Evolutionary conservation across 2,329 filamentous ascomycete genomes (phyloP), one percentile per base, ranked within the genome.

Genomic region (Fusarium penzigii): DNA sequence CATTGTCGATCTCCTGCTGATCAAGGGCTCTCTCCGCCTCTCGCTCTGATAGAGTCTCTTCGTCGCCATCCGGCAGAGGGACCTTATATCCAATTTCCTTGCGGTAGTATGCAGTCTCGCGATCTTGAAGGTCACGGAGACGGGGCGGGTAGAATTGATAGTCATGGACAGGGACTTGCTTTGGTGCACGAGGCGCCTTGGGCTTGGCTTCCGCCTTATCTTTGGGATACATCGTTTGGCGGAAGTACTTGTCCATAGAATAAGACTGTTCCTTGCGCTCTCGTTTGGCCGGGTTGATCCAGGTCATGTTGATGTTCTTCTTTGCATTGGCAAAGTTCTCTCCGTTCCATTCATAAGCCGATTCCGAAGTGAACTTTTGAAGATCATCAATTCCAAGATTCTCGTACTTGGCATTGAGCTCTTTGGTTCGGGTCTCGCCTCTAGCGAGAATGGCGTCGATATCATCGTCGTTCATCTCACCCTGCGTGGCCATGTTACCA

Each of bases 241-340:
- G 88, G 75, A 97, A 99, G 75, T 99, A 99, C 72, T 97, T 96
- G 71, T 99, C 95, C 78, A 99, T 96, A 1, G 93, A 97, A 70
- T 99, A 99, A 6, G 91, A 92, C 69, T 97, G 92, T 68, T 97
- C 93, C 72, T 97, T 99, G 66, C 94, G 90, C 75, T 99, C 95
- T 72, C 94, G 92, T 79, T 99, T 99, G 14, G 93, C 87, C 2
- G 94, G 95, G 65, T 99, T 96, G 76, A 99, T 99, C 95, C 95
- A 99, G 67, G 80, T 92, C 59, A 97, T 83, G 44, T 90, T 91
- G 57, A 97, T 90, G 45, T 96, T 91, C 72, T 95, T 96, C 76
- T 95, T 95, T 68, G 87, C 84, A 52, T 89, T 90, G 48, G 92
- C 90, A 70, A 99, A 99, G 65, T 93, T 93, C 74, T 97, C 88